Evolutionary conservation across 208 protist genomes (phyloP), one percentile per base, ranked within the genome.

Genomic region (Strigomonas culicis): DNA sequence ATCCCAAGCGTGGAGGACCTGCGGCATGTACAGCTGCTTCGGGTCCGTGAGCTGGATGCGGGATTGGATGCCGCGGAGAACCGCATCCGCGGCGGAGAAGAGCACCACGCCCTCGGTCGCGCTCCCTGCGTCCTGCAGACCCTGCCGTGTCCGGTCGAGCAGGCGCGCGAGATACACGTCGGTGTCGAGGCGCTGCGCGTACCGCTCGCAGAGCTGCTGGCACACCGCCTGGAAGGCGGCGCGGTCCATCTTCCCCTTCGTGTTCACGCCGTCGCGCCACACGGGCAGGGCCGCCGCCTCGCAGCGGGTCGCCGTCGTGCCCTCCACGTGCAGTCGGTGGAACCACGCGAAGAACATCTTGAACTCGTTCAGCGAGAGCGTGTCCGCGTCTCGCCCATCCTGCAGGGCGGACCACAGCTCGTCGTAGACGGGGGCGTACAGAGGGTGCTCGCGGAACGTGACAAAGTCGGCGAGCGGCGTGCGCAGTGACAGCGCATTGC

Each of bases 261-360:
- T 52, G 63, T 90, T 77, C 21, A 81, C 64, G 55, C 78, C 77
- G 27, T 77, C 57, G 21, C 74, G 44, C 73, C 76, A 95, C 25
- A 92, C 36, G 44, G 73, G 59, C 44, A 64, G 61, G 7, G 86
- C 86, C 0, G 80, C 90, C 11, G 78, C 77, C 31, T 68, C 74
- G 2, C 76, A 72, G 28, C 78, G 74, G 19, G 64, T 65, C 21
- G 75, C 59, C 8, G 87, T 86, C 0, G 76, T 79, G 61, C 90
- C 89, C n/a, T 43, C 34, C 41, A 92, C 90, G 67, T 88, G 71
- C 24, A 80, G 64, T 0, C 69, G 41, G 63, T 85, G 79, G 49
- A 96, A 88, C 85, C 86, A 96, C 24, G 70, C 52, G 57, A 91
- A 84, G 60, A 93, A 93, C 15, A 79, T 28, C 49, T 74, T 71